A percentile compares a stretch with the other conserved stretches of the same genome.
Conservation (phyloP, 2,329 filamentous ascomycete species). For the Diplodia intermedia region DNA sequence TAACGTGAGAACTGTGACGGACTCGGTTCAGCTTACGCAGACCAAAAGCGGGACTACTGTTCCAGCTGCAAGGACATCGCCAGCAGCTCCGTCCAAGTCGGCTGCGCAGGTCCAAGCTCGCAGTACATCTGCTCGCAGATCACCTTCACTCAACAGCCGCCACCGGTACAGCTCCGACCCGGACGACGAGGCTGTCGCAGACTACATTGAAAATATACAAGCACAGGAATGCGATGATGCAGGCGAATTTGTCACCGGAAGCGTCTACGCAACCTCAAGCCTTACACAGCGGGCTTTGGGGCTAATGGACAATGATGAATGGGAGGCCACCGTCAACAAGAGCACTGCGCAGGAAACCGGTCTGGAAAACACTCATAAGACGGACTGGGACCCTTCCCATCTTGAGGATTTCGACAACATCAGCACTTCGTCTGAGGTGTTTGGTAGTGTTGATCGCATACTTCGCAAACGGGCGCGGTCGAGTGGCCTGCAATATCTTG, state of each 20-base stretch:
- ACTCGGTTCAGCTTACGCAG: conserved; percentile 5
- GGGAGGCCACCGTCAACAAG: conserved; percentile 31
- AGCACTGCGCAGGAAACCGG: not conserved
- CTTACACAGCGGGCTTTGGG: conserved; percentile 42
- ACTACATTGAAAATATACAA: conserved; percentile 74
- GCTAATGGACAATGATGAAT: conserved; percentile 44
- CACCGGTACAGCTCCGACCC: not conserved
- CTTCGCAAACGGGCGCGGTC: conserved; percentile 55
- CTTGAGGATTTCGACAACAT: conserved; percentile 57
- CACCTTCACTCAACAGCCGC: not conserved
- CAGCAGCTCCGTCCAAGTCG: not conserved
- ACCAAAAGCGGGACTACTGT: not conserved
- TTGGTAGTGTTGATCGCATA: conserved; percentile 52
- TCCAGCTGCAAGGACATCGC: not conserved
- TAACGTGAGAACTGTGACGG: conserved; percentile 24
- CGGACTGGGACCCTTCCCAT: conserved; percentile 54
- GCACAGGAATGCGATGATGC: conserved; percentile 52
- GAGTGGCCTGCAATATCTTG: conserved; percentile 59
- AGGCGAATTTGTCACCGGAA: conserved; percentile 30
- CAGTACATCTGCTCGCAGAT: not conserved
- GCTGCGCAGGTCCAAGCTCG: too few species aligned
- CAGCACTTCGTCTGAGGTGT: conserved; percentile 58
- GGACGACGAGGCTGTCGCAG: conserved; percentile 66
- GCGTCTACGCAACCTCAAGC: conserved; percentile 35
- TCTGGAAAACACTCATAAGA: conserved; percentile 31